These are phyloP conservation scores for Blastomyces silverae DNA, from an alignment of 2,329 filamentous ascomycete species.

Conservation along the genomic window DNA sequence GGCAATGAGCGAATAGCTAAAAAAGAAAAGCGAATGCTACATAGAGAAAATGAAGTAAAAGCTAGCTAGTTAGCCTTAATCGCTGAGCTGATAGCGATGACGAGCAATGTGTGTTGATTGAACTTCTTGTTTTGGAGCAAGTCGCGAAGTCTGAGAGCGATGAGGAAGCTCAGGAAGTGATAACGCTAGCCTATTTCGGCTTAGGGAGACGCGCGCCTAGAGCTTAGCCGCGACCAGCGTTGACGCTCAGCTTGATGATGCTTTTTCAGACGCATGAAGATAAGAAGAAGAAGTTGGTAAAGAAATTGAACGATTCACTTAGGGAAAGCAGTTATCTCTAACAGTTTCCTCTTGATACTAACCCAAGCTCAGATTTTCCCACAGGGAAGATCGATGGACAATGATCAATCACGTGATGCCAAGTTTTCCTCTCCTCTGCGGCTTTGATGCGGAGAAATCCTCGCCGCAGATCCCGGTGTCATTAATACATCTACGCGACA, in stretches of 20 bases:
- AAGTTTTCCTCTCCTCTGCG: background rate
- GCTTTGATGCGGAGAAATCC: background rate
- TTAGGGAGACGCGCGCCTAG: background rate
- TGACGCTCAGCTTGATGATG: background rate
- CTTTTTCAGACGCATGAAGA: background rate
- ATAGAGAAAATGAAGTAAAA: constrained; percentile 3
- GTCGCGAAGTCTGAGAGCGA: constrained; percentile 5
- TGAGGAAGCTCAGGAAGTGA: background rate
- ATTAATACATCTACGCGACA: background rate
- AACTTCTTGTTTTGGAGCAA: background rate
- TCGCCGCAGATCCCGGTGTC: background rate
- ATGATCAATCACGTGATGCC: background rate
- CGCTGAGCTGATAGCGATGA: background rate
- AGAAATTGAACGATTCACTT: background rate
- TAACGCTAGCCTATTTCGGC: constrained; percentile 1
- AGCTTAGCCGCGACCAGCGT: background rate
- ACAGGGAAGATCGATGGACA: background rate
- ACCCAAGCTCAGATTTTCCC: background rate
- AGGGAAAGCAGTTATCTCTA: background rate
- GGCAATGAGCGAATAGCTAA: no score
- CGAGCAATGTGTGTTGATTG: constrained; percentile 7
- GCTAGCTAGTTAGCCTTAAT: background rate
- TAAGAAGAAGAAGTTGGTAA: background rate
- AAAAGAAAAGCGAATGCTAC: background rate
- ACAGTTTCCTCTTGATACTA: background rate